Evolutionary conservation across 2,329 filamentous ascomycete genomes (phyloP), one percentile per base, ranked within the genome.

Genomic region (Penicillium decumbens): DNA sequence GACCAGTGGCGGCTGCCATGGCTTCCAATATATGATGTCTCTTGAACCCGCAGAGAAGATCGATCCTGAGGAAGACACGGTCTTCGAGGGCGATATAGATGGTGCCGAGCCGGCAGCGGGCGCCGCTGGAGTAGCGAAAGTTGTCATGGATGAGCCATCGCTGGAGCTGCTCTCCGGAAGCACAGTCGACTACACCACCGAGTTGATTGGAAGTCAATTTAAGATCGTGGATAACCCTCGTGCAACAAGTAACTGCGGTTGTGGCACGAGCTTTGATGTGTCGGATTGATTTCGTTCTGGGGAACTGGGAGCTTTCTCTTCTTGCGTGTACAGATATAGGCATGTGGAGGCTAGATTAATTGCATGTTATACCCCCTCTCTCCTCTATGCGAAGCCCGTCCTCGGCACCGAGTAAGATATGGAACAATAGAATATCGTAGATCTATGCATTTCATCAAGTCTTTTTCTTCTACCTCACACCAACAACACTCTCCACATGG

Each of bases 181-280:
- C 74, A 96, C 91, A 68, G 85, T 98, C 32, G 93, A 98, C 67
- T 98, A 91, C 65, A 96, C 91, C 0, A 93, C 88, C 80, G 93
- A 97, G 75, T 76, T 98, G 72, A 96, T 96, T 65, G 87, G 87
- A 24, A 89, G 85, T 64, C 91, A 97, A 73, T 98, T 98, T 72
- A 95, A 95, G 77, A 90, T 98, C 64, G 85, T 89, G 53, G 91
- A 95, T 62, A 98, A 97, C 65, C 93, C 93, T 0, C 77, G 83
- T 35, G 93, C 93, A 4, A 89, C 87, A 50, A 97, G 91, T 72
- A 95, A 88, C 69, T 98, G 93, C 75, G 93, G 93, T 1, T 98
- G 93, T 71, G 93, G 93, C 6, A 96, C 92, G 13, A 97, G 92
- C 68, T 98, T 98, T 72, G 93, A 97, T 73, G 89, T 97, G 58